A percentile compares a stretch with the other conserved stretches of the same genome.
These are phyloP conservation scores for Scenedesmus sp. DNA, from an alignment of 163 green algal genomes.

Conservation along the genomic window DNA sequence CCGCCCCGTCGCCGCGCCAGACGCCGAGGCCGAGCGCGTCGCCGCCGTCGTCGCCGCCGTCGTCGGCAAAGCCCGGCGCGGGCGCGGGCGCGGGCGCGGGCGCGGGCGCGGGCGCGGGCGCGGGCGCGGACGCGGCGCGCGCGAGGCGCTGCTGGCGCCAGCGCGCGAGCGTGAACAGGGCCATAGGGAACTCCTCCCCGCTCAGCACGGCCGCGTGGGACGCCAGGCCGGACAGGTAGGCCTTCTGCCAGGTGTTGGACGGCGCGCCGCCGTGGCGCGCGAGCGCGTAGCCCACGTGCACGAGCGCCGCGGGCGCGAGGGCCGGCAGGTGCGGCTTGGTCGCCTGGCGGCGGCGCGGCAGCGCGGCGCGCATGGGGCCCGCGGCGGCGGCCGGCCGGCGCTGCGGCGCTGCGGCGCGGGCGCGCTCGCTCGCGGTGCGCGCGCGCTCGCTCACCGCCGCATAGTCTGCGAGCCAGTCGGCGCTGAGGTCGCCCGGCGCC, in stretches of 20 bases:
- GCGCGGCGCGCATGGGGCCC: not conserved
- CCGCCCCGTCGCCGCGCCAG: no score
- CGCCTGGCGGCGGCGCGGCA: not conserved
- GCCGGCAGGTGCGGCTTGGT: constrained; percentile 13
- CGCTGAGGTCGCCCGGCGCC: constrained; percentile 3
- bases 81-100: no score
- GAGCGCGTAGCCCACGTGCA: constrained; percentile 19
- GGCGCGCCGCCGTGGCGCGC: constrained; percentile 11
- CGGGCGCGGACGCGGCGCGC: not conserved
- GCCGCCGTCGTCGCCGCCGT: not conserved
- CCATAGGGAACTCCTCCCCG: constrained; percentile 33
- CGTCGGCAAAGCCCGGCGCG: not conserved
- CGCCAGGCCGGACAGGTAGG: constrained; percentile 14
- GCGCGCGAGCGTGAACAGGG: constrained; percentile 13
- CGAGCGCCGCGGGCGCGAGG: constrained; percentile 14
- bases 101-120: no score
- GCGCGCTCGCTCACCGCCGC: constrained; percentile 3
- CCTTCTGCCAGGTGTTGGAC: constrained; percentile 36
- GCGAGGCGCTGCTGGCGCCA: constrained; percentile 27
- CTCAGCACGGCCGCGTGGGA: not conserved
- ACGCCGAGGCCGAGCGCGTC: not conserved
- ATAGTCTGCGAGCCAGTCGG: constrained; percentile 24
- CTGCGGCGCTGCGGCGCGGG: no score
- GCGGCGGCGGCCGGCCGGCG: no score
- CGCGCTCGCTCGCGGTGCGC: no score